Conservation (phyloP, 148 eudicot genomes). For the Cornus suecica region DNA sequence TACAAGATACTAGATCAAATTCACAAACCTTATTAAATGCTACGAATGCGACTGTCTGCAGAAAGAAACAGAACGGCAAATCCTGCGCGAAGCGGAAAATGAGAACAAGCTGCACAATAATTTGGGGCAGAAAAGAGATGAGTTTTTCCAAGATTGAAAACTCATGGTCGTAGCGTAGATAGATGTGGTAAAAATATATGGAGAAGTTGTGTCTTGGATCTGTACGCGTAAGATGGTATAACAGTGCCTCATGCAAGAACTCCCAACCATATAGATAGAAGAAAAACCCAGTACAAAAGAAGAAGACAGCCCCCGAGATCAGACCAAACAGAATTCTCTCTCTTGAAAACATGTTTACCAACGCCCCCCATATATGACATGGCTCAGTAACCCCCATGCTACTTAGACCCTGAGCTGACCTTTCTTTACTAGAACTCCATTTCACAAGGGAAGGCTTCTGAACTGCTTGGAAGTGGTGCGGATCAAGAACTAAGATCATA, state of each 20-base stretch:
- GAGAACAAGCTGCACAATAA: conserved; percentile 75
- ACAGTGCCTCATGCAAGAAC: conserved; percentile 82
- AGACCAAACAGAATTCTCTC: conserved; percentile 65
- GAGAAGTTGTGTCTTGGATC: conserved; percentile 98
- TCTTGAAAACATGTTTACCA: conserved; percentile 50
- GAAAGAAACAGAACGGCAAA: conserved; percentile 87
- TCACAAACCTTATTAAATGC: conserved; percentile 87
- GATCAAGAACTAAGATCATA: conserved; percentile 67
- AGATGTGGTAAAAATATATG: conserved; percentile 90
- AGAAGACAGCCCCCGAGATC: conserved; percentile 71
- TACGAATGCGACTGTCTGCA: conserved; percentile 90
- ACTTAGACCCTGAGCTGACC: conserved; percentile 22
- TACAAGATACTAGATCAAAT: not conserved
- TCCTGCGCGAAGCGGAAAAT: conserved; percentile 63
- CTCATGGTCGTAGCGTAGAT: conserved; percentile 69
- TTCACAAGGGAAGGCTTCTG: conserved; percentile 54
- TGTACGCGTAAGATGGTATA: conserved; percentile 88
- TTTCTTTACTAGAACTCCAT: conserved; percentile 47
- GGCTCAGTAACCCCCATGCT: conserved; percentile 17
- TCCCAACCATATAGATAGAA: conserved; percentile 86
- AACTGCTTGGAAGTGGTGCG: conserved; percentile 45
- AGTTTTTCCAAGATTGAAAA: conserved; percentile 71
- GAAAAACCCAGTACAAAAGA: conserved; percentile 61
- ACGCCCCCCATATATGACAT: conserved; percentile 20
- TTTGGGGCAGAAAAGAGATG: conserved; percentile 86